Evolutionary conservation across 306 rosid species (phyloP), one percentile per base, ranked within the genome.

Genomic region (Sesbania bispinosa): DNA sequence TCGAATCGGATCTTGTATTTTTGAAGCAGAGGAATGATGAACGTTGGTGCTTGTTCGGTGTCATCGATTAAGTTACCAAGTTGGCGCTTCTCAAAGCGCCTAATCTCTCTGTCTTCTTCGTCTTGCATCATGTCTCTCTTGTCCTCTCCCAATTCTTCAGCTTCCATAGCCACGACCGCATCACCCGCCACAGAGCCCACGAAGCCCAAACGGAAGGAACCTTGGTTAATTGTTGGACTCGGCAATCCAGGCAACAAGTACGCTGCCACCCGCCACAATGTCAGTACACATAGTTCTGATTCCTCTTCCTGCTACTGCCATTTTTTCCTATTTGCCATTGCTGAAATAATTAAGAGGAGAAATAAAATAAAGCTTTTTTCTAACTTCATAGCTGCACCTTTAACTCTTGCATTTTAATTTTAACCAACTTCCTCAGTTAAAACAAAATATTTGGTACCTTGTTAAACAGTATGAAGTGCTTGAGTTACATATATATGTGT

Each of bases 181-280:
- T 67, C 20, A 33, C 76, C 76, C n/a, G 9, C 83, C 78, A 38
- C 77, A 10, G 83, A 79, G 45, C 38, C 80, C 7, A 14, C 51
- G n/a, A 62, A 80, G 29, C 58, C 90, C 42, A 82, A 79, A 47
- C 65, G 75, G 73, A 77, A 69, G 35, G 71, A 75, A n/a, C 92
- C 90, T 18, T 90, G 96, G 96, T 86, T 90, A 36, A 77, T 90
- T 18, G 90, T 90, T 39, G 96, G 96, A 51, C 96, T 90, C n/a
- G 94, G 96, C 7, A 90, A 90, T 69, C 96, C 96, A 0, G 96
- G 94, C 69, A 88, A 88, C 69, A 84, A 65, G 66, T 90, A 32
- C 80, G 24, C 77, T 20, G 63, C 60, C 19, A 90, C 92, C 21
- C 96, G 94, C 76, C 96, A 90, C 73, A 90, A 85, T 69, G 93